Evolutionary conservation across 192 early-diverging fungal genomes (phyloP).

Genomic region (Coemansia sp.): DNA sequence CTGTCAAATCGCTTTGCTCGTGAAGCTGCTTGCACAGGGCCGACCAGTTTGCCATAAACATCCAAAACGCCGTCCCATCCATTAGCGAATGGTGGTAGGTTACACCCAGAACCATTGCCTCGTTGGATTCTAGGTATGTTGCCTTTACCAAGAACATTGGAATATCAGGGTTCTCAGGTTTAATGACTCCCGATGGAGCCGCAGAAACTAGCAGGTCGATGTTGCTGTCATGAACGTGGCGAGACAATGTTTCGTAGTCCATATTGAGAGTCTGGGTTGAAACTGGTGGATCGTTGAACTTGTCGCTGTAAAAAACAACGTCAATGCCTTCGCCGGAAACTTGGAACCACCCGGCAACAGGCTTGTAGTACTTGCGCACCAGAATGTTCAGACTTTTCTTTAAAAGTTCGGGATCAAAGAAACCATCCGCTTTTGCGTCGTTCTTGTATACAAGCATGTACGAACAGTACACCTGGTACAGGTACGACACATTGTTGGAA

Average conservation of each 20-base stretch:
- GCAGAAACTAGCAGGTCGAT: slow-evolving; percentile 32
- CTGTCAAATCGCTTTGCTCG: neutral
- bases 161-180: slow-evolving; percentile 12
- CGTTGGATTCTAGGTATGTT: slow-evolving; percentile 24
- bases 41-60: slow-evolving; percentile 50
- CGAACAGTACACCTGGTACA: slow-evolving; percentile 55
- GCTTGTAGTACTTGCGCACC: slow-evolving; percentile 40
- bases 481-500: slow-evolving; percentile 41
- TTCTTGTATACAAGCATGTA: slow-evolving; percentile 48
- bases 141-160: slow-evolving; percentile 48
- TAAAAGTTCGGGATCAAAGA: slow-evolving; percentile 22
- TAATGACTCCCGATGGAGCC: slow-evolving; percentile 12
- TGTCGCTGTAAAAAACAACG: slow-evolving; percentile 22
- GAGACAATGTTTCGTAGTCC: slow-evolving; percentile 2
- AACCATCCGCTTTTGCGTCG: slow-evolving; percentile 3
- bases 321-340: slow-evolving; percentile 21
- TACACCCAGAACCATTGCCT: slow-evolving; percentile 35
- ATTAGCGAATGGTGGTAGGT: slow-evolving; percentile 51
- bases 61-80: slow-evolving; percentile 50
- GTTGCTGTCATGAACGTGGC: slow-evolving; percentile 34
- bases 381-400: slow-evolving; percentile 19
- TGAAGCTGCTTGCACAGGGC: slow-evolving; percentile 21
- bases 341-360: slow-evolving; percentile 46
- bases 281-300: slow-evolving; percentile 45
- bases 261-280: slow-evolving; percentile 31